Evolutionary conservation across 2,329 filamentous ascomycete species (phyloP), one percentile per base, ranked within the genome.

Genomic region (Calonectria hawksworthii): DNA sequence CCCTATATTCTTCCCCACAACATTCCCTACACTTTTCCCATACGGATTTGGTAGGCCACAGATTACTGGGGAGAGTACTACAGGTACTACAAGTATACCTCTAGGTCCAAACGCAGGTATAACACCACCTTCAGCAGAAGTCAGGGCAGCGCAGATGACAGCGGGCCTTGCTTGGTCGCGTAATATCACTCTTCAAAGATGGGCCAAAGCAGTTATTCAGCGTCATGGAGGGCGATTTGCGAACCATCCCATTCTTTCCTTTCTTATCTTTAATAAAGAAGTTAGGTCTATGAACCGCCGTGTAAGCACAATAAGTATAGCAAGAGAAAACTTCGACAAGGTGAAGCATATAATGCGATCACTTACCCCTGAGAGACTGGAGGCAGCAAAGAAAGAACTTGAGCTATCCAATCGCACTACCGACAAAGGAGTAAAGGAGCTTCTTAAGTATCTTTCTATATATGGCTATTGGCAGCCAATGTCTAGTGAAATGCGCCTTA

Each of bases 391-490:
- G n/a, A n/a, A n/a, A n/a, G n/a, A n/a, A 41, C 21, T 21, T n/a
- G 41, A 72, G 23, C 44, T 72, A 38, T n/a, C 14, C 16, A 63
- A 50, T 18, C 36, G 36, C 14, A 72, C 52, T 54, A 41, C 2
- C n/a, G 54, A 73, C 47, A 47, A 68, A 47, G 54, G 32, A 34
- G 16, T 73, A 34, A 68, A 73, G 47, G 34, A 68, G n/a, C 47
- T 73, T 32, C 70, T 73, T 26, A 34, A 47, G 47, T 36, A 64
- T 18, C 3, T 73, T 26, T 73, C 32, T 32, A 32, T 50, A 14
- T 73, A 38, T 56, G 47, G 41, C 23, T 73, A 68, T 44, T 38
- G 44, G 30, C 16, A 73, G 65, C 44, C n/a, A 28, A 73, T 74
- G 26, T 74, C 34, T 11, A 32, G 34, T 26, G 59, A 74, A 51